Evolutionary conservation across 495 filamentous ascomycete species (phyloP), one percentile per base, ranked within the genome.

Genomic region (Pseudevernia furfuracea): DNA sequence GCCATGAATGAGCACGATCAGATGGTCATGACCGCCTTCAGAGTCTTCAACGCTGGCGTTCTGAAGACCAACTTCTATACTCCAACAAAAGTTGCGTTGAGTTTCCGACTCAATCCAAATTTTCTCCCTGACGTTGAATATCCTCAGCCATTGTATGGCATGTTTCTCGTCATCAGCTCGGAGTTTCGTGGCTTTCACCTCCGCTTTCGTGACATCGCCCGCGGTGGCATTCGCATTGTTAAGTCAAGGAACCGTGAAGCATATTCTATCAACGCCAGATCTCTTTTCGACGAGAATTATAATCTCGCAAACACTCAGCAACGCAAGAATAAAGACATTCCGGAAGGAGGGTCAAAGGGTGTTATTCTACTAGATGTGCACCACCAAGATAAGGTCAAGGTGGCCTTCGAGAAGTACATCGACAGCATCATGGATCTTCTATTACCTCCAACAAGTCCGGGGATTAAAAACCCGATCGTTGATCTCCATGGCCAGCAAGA

Each of bases 11-110:
- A 98, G 79, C 92, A 98, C 76, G 90, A 97, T 70, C 89, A 92
- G 76, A 95, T 96, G 86, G 94, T 98, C 66, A 95, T 97, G 92
- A 89, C 82, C 23, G 89, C 91, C n/a, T 97, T 98, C 84, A 86
- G 90, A 61, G 85, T 93, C 55, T 98, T 98, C 82, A 97, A 97
- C 78, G 82, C 82, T 58, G 83, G 86, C 53, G 85, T 96, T 41
- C 80, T 97, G 68, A 97, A 97, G 83, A 97, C 94, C 66, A 98
- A 98, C 80, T 98, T 96, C 80, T 98, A 96, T 82, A 98, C 94
- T 0, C 94, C 94, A 0, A 98, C 94, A 62, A 98, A 98, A 80
- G 93, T 98, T 36, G 94, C 95, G 19, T 82, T 98, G 66, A 96
- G 92, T 78, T 98, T 97, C 87, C 86, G 94, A 61, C 79, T 97